Evolutionary conservation across 192 early-diverging fungal genomes (phyloP).

Genomic region (Coemansia sp.): DNA sequence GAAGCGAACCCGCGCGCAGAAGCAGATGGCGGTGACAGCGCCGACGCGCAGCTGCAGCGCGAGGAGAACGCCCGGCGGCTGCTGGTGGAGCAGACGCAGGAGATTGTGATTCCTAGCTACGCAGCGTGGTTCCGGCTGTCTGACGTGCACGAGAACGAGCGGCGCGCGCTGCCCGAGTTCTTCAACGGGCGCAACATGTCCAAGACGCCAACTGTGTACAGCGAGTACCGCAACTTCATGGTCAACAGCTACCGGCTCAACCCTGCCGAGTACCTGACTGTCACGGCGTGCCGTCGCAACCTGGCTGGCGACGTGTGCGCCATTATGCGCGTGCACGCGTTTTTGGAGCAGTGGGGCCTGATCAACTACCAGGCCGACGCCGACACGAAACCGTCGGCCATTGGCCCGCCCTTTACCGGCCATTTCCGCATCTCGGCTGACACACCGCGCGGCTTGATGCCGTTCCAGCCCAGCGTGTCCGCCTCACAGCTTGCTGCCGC

Average conservation of each 20-base stretch:
- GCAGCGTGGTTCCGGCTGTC: slow-evolving; percentile 89
- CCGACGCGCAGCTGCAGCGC: slow-evolving; percentile 38
- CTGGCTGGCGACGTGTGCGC: slow-evolving; percentile 98
- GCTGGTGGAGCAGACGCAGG: slow-evolving; percentile 67
- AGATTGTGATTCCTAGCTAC: slow-evolving; percentile 82
- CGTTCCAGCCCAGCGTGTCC: slow-evolving; percentile 67
- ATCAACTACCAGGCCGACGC: slow-evolving; percentile 99
- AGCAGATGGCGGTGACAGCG: slow-evolving; percentile 32
- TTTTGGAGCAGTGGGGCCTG: slow-evolving; percentile 99
- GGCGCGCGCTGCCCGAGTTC: slow-evolving; percentile 90
- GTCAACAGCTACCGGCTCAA: slow-evolving; percentile 95
- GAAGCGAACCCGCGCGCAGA: slow-evolving; percentile 11
- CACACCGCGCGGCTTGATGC: slow-evolving; percentile 88
- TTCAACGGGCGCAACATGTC: slow-evolving; percentile 90
- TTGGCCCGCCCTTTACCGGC: slow-evolving; percentile 96
- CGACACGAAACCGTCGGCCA: slow-evolving; percentile 82
- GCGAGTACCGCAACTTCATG: slow-evolving; percentile 98
- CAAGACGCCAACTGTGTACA: slow-evolving; percentile 90
- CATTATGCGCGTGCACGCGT: slow-evolving; percentile 97
- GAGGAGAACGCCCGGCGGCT: slow-evolving; percentile 69
- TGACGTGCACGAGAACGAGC: slow-evolving; percentile 83
- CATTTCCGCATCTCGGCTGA: slow-evolving; percentile 96
- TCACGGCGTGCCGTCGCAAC: slow-evolving; percentile 95
- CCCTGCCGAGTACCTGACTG: slow-evolving; percentile 93
- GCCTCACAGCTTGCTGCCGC: slow-evolving; percentile 21